phyloP scores from a whole-genome alignment of 2,329 filamentous ascomycete genomes.

The Tolypocladium inflatum region DNA sequence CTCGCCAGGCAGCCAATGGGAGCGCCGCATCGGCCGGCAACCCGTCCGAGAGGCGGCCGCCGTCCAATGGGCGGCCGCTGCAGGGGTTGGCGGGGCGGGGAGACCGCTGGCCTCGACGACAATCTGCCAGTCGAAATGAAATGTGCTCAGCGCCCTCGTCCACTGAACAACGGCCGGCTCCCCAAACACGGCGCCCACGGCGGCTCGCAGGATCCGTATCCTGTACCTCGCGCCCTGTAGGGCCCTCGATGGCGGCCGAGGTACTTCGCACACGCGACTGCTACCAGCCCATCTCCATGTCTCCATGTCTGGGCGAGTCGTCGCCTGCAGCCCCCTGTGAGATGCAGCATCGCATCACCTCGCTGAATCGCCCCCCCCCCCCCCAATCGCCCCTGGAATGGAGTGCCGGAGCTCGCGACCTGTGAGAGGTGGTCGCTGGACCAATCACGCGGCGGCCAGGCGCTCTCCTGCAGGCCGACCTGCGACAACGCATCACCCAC shows the following conservation, averaged over 20 bases:
- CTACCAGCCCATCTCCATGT: neutral
- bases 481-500: neutral
- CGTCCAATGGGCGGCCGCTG: neutral
- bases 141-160: neutral
- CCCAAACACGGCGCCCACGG: neutral
- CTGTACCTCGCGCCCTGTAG: neutral
- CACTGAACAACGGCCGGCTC: neutral
- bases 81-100: neutral
- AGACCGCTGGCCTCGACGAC: neutral
- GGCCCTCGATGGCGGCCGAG: neutral
- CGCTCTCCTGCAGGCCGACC: neutral
- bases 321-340: neutral
- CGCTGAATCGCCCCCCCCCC: neutral
- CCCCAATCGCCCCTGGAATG: neutral
- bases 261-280: neutral
- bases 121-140: neutral
- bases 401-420: neutral
- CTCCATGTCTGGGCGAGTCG: neutral
- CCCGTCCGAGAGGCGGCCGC: neutral
- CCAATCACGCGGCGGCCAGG: neutral
- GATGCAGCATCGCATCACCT: neutral
- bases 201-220: neutral
- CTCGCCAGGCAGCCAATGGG: neutral
- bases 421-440: neutral
- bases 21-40: neutral